Base-by-base conservation (phyloP, 169 alveolate species). In the Eimeria praecox region DNA sequence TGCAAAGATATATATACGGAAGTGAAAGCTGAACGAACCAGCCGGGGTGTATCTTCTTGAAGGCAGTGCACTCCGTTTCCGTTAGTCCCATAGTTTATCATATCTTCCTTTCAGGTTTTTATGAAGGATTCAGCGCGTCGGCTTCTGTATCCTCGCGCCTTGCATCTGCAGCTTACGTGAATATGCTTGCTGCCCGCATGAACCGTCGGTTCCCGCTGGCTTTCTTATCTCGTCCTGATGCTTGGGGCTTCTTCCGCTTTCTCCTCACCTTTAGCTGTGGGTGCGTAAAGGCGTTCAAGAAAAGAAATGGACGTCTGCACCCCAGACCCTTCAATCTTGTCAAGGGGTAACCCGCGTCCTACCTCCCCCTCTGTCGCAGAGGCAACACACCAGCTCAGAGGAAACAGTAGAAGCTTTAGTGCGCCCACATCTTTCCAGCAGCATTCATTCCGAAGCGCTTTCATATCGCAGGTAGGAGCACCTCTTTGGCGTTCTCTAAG, bases 1-100 rank as follows among this genome's bases (percentile, higher is more conserved):
- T 71, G 46, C 82, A 30, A 71, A 30, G 82, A 59, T 59, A 20
- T 59, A 59, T 59, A 20, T 59, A 59, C 69, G n/a, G 69, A 59
- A 59, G 69, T 59, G 82, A 71, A 71, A 71, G 82, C 82, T 71
- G 82, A 71, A 71, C 82, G 46, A 71, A 38, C 82, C 82, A 30
- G 82, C 82, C 44, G 82, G 46, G 44, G 42, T 20, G n/a, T 59
- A 59, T n/a, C 62, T 59, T 59, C 69, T 14, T 59, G 69, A 59
- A 22, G n/a, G 69, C 69, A n/a, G 69, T 59, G 20, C 69, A 59
- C n/a, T 59, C 69, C 0, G 69, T 59, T 59, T 59, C 69, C 69
- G 20, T 59, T 4, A 16, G 12, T 59, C 69, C 3, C 69, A 59
- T 12, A 18, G 20, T 20, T 59, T 59, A 5, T 59, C 69, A 59